Evolutionary conservation across 2,329 filamentous ascomycete genomes (phyloP).

Genomic region (Penicillium brasilianum): DNA sequence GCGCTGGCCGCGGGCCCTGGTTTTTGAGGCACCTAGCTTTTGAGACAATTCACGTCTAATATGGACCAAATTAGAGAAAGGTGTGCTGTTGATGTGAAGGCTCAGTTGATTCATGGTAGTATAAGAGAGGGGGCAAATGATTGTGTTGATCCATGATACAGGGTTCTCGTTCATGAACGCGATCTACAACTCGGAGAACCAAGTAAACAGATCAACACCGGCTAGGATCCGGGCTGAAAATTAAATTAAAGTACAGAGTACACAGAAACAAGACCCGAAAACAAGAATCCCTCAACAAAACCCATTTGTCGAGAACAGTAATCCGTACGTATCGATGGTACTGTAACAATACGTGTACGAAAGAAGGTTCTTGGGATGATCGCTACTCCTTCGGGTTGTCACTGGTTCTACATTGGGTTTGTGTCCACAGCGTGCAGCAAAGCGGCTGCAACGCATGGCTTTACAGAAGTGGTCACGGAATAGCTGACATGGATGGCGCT

Average conservation of each 20-base stretch:
- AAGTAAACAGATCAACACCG: not conserved
- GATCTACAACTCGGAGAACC: not conserved
- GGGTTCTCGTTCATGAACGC: not conserved
- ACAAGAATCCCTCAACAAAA: not conserved
- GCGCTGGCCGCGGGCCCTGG: not conserved
- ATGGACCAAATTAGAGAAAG: not conserved
- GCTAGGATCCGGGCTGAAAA: not conserved
- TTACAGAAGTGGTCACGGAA: not conserved
- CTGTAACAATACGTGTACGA: slow-evolving; percentile 4
- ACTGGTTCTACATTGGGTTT: not conserved
- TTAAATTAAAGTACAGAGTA: not conserved
- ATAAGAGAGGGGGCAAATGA: not conserved
- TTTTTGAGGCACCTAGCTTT: not conserved
- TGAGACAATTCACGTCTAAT: not conserved
- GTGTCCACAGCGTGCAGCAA: not conserved
- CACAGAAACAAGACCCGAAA: not conserved
- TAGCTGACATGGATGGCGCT: not conserved
- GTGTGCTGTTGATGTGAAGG: not conserved
- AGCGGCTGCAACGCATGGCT: not conserved
- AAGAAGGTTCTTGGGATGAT: not conserved
- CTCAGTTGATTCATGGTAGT: not conserved
- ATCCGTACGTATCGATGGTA: not conserved
- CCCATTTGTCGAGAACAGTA: not conserved
- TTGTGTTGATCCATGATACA: not conserved
- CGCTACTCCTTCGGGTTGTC: not conserved